Conservation (phyloP, 2,329 filamentous ascomycete species). For the Rhynchosporium graminicola region DNA sequence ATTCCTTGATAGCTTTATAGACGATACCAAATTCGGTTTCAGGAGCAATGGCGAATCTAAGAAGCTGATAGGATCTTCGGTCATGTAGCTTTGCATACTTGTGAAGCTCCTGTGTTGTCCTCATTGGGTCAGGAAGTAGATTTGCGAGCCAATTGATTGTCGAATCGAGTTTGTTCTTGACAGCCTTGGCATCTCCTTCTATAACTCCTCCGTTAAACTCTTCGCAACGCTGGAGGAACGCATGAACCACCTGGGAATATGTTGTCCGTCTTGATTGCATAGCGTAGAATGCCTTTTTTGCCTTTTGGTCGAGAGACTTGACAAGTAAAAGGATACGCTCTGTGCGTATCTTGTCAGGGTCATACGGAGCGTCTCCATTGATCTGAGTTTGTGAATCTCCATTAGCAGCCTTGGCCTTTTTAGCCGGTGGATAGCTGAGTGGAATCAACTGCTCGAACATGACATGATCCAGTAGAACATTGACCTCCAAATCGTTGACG, state of each 20-base stretch:
- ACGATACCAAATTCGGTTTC: constrained; percentile 93
- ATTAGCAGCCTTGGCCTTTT: constrained; percentile 63
- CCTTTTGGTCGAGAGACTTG: constrained; percentile 72
- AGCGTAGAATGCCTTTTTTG: constrained; percentile 85
- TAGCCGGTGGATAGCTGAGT: constrained; percentile 77
- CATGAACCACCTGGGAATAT: constrained; percentile 70
- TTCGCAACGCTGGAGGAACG: constrained; percentile 84
- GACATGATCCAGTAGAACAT: constrained; percentile 79
- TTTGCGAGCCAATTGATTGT: constrained; percentile 73
- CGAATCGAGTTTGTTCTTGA: constrained; percentile 69
- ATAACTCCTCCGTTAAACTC: constrained; percentile 86
- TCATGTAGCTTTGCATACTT: constrained; percentile 93
- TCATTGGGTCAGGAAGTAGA: constrained; percentile 73
- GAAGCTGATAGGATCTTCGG: constrained; percentile 83
- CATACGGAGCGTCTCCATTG: constrained; percentile 49
- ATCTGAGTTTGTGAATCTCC: constrained; percentile 55
- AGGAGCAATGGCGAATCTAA: constrained; percentile 80
- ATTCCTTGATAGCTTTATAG: constrained; percentile 84
- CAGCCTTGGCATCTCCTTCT: constrained; percentile 66
- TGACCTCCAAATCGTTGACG: constrained; percentile 84
- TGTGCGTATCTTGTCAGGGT: constrained; percentile 75
- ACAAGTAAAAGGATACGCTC: constrained; percentile 83
- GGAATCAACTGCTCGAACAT: constrained; percentile 89
- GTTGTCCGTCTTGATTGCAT: constrained; percentile 77
- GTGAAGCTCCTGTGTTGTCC: constrained; percentile 75